phyloP scores from a whole-genome alignment of 805 yeast genomes.

The Metschnikowia sp. region DNA sequence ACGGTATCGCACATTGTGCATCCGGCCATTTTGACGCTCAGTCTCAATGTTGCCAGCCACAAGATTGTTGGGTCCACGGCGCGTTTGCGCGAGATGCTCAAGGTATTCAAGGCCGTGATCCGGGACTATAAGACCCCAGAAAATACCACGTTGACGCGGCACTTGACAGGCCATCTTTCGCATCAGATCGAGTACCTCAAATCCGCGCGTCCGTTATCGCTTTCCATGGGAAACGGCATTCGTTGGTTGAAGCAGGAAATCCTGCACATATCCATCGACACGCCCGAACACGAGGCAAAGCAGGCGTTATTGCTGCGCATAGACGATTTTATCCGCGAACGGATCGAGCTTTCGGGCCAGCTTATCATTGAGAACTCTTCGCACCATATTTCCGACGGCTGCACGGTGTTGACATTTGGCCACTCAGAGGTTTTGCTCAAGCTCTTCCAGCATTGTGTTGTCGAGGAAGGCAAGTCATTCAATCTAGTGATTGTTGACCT shows the following conservation, averaged over 20 bases:
- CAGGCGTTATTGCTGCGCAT: constrained; percentile 59
- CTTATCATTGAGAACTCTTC: constrained; percentile 81
- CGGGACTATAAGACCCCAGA: constrained; percentile 79
- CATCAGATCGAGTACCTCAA: constrained; percentile 91
- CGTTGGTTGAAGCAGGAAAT: constrained; percentile 96
- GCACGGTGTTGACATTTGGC: constrained; percentile 83
- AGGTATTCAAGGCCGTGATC: constrained; percentile 78
- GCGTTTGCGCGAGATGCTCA: constrained; percentile 80
- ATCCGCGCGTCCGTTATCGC: constrained; percentile 85
- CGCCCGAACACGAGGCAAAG: constrained; percentile 67
- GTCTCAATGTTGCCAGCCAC: constrained; percentile 78
- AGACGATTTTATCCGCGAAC: constrained; percentile 78
- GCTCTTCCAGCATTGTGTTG: constrained; percentile 64
- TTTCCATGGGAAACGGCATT: constrained; percentile 96
- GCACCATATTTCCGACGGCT: constrained; percentile 68
- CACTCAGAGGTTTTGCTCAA: constrained; percentile 80
- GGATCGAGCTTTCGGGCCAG: constrained; percentile 76
- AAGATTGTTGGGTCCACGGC: constrained; percentile 86
- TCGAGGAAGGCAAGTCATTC: constrained; percentile 59
- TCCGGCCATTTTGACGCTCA: constrained; percentile 75
- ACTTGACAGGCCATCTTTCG: constrained; percentile 80
- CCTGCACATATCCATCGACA: constrained; percentile 72
- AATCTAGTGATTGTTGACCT: constrained; percentile 87
- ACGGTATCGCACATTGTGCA: constrained; percentile 70
- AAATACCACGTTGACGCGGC: constrained; percentile 81